Evolutionary conservation across 805 yeast genomes (phyloP).

Genomic region (Saccharomycodes ludwigii): DNA sequence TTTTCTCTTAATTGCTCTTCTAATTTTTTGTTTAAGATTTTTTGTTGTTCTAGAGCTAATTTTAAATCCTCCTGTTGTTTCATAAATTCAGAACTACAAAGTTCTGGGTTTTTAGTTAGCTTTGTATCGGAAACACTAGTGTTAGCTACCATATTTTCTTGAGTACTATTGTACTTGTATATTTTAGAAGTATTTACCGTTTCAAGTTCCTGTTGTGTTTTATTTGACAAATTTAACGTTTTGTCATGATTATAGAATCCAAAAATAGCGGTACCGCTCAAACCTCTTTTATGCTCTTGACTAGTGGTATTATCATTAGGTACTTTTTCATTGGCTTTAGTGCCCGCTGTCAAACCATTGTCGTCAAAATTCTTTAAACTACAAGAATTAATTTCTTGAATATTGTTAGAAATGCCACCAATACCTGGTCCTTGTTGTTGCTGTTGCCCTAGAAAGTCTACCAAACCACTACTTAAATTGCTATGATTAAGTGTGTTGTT

Average conservation of each 20-base stretch:
- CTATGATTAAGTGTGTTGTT: not conserved
- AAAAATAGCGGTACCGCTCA: conserved; percentile 73
- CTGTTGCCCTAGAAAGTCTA: not conserved
- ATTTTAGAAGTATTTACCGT: conserved; percentile 1
- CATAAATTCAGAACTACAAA: conserved; percentile 9
- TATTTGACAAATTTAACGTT: conserved; percentile 49
- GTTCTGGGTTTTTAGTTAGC: no score
- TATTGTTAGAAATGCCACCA: no score
- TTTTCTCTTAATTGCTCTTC: conserved; percentile 19
- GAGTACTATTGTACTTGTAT: conserved; percentile 7
- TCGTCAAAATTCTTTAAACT: no score
- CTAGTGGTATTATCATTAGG: no score
- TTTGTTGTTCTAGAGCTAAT: conserved; percentile 19
- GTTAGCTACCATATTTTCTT: conserved; percentile 16
- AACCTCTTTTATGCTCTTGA: conserved; percentile 43
- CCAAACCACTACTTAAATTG: no score
- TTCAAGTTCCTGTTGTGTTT: conserved; percentile 17
- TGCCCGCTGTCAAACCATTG: no score
- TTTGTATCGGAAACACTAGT: conserved; percentile 10
- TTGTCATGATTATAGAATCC: conserved; percentile 57
- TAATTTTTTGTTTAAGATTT: conserved; percentile 17
- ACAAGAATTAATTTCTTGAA: no score
- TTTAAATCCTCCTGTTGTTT: conserved; percentile 19
- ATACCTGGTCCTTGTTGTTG: not conserved
- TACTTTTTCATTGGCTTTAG: no score